Conservation (phyloP, 1,139 yeast species). For the Sugiyamaella neomexicana region DNA sequence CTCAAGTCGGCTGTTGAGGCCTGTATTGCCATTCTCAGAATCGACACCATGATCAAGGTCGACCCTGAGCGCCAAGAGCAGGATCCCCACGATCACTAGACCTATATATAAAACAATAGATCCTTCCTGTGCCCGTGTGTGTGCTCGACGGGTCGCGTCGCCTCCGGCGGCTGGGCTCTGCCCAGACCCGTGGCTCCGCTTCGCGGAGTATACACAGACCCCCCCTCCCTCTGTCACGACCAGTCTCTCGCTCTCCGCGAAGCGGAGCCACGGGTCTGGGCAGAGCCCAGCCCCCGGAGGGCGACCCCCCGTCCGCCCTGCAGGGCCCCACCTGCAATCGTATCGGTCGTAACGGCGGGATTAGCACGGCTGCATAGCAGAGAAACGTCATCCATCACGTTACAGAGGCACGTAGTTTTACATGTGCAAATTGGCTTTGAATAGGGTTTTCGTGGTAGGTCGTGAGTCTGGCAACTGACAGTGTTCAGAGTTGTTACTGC, state of each 20-base stretch:
- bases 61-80: constrained; percentile 94
- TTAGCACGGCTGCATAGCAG: background rate
- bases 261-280: background rate
- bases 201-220: too few species aligned
- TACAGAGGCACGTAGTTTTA: background rate
- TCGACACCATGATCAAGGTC: constrained; percentile 96
- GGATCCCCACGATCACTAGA: constrained; percentile 47
- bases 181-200: background rate
- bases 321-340: constrained; percentile 1
- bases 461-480: background rate
- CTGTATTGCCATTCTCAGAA: constrained; percentile 93
- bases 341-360: constrained; percentile 6
- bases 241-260: too few species aligned
- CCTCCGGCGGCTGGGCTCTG: constrained; percentile 12
- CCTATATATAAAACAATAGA: background rate
- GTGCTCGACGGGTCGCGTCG: too few species aligned
- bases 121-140: background rate
- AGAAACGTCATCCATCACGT: background rate
- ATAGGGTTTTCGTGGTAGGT: background rate
- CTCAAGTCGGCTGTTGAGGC: constrained; percentile 97
- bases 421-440: background rate
- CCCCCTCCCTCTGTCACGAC: too few species aligned
- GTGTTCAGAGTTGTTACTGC: too few species aligned
- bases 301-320: background rate
- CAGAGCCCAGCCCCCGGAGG: constrained; percentile 1